phyloP scores from a whole-genome alignment of 2,329 filamentous ascomycete species.

The Emericellopsis atlantica region DNA sequence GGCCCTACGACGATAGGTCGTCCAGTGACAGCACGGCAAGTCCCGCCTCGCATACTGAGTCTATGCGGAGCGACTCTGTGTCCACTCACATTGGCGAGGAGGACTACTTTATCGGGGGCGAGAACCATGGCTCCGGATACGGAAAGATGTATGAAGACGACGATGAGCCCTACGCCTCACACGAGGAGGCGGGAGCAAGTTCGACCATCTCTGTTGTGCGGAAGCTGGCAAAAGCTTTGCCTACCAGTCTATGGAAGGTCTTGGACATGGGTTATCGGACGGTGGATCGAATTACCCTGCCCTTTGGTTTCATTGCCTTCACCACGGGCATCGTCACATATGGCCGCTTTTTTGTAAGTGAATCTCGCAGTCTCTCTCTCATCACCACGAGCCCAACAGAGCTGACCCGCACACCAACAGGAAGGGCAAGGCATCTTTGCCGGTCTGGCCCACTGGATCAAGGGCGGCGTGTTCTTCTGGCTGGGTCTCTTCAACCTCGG shows the following conservation, averaged over 20 bases:
- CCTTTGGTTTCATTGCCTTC: slow-evolving; percentile 64
- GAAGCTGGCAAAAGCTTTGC: slow-evolving; percentile 40
- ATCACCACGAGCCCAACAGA: too few relatives aligned
- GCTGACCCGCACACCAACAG: slow-evolving; percentile 22
- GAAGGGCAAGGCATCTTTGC: slow-evolving; percentile 61
- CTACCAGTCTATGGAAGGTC: slow-evolving; percentile 41
- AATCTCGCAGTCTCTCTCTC: neutral
- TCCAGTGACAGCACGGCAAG: slow-evolving; percentile 66
- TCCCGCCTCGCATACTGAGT: slow-evolving; percentile 56
- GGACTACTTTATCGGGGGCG: slow-evolving; percentile 20
- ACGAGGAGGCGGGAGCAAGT: slow-evolving; percentile 5
- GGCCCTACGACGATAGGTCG: slow-evolving; percentile 34
- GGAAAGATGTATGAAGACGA: slow-evolving; percentile 37
- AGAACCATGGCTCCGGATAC: slow-evolving; percentile 8
- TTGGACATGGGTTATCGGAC: slow-evolving; percentile 50
- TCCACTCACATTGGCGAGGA: slow-evolving; percentile 40
- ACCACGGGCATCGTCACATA: slow-evolving; percentile 64
- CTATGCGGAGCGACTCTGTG: slow-evolving; percentile 50
- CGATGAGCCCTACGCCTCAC: slow-evolving; percentile 23
- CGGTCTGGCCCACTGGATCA: slow-evolving; percentile 85
- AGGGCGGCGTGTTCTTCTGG: slow-evolving; percentile 92
- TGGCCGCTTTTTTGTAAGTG: slow-evolving; percentile 72
- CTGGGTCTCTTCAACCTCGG: slow-evolving; percentile 79
- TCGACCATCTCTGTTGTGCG: neutral
- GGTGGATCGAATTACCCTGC: slow-evolving; percentile 65